phyloP scores from a whole-genome alignment of 371 early-diverging fungal species.

The Rhizopus sp. region DNA sequence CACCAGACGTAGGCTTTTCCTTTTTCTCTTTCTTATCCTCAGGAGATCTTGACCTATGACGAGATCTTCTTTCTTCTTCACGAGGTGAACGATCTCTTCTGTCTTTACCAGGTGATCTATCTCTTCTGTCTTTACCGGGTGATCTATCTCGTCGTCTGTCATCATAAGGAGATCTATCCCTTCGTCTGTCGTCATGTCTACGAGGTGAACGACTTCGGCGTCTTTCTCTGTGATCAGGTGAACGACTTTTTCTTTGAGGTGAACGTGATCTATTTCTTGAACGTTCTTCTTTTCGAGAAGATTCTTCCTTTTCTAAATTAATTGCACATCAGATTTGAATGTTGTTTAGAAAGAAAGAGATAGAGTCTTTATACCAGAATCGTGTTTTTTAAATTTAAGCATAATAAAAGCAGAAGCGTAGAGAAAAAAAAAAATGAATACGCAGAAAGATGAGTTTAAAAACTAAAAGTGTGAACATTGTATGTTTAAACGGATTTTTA shows the following conservation, averaged over 20 bases:
- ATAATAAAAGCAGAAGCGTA: constrained; percentile 14
- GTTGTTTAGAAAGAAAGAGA: background rate
- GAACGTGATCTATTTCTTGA: constrained; percentile 12
- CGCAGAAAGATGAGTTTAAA: too few relatives aligned
- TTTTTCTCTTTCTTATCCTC: constrained; percentile 7
- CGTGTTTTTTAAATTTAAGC: constrained; percentile 53
- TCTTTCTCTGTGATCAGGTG: constrained; percentile 1
- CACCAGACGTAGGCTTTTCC: constrained; percentile 5
- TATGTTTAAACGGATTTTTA: too few relatives aligned
- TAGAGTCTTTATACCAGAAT: constrained; percentile 30
- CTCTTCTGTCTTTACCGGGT: constrained; percentile 6
- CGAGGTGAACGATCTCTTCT: constrained; percentile 19
- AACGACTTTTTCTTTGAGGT: background rate
- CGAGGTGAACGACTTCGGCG: constrained; percentile 10
- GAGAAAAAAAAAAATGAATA: background rate
- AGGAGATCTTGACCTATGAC: constrained; percentile 32
- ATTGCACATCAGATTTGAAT: background rate
- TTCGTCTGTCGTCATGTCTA: constrained; percentile 1
- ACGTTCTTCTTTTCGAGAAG: constrained; percentile 11
- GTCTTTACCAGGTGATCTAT: background rate
- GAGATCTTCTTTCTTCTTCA: constrained; percentile 11
- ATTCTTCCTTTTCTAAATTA: constrained; percentile 10
- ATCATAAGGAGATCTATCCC: constrained; percentile 4
- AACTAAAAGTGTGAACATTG: background rate
- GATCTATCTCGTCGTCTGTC: too few relatives aligned